These are phyloP conservation scores for Phialemonium atrogriseum DNA, from an alignment of 2,329 filamentous ascomycete species.

Conservation along the genomic window DNA sequence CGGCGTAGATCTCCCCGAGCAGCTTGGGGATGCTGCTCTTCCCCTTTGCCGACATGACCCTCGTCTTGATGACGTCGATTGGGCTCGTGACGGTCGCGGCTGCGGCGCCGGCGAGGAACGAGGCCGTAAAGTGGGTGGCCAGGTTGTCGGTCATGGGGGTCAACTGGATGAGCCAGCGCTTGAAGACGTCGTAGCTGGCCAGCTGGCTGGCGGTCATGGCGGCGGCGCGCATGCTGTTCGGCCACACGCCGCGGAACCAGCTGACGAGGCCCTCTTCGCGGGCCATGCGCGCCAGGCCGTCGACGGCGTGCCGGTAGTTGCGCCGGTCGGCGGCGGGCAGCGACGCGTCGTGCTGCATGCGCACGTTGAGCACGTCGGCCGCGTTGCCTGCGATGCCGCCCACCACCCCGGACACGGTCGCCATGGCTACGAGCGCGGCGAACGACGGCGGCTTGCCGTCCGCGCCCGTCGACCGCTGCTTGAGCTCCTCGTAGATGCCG, in stretches of 20 bases:
- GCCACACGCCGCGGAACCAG: constrained; percentile 79
- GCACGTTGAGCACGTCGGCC: constrained; percentile 92
- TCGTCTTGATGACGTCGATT: constrained; percentile 83
- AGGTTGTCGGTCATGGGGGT: constrained; percentile 62
- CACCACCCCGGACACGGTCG: constrained; percentile 73
- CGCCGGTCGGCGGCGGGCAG: constrained; percentile 65
- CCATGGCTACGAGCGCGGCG: constrained; percentile 71
- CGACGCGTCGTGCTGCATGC: constrained; percentile 90
- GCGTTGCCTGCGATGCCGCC: constrained; percentile 90
- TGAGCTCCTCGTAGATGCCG: constrained; percentile 91
- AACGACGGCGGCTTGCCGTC: constrained; percentile 52
- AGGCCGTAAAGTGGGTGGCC: constrained; percentile 71
- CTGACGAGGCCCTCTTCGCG: constrained; percentile 68
- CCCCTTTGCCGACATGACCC: constrained; percentile 64
- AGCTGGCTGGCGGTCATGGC: constrained; percentile 83
- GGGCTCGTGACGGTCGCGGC: constrained; percentile 80
- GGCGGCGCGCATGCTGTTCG: constrained; percentile 73
- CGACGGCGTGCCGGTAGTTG: constrained; percentile 82
- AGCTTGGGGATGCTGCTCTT: constrained; percentile 47
- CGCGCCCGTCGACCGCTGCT: constrained; percentile 39
- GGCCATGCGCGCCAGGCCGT: constrained; percentile 83
- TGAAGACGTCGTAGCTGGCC: constrained; percentile 78
- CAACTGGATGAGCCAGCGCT: constrained; percentile 56
- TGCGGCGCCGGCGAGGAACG: constrained; percentile 70
- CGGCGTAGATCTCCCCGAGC: constrained; percentile 57